These are phyloP conservation scores for Microdochium paspali DNA, from an alignment of 2,329 filamentous ascomycete genomes.

Conservation along the genomic window DNA sequence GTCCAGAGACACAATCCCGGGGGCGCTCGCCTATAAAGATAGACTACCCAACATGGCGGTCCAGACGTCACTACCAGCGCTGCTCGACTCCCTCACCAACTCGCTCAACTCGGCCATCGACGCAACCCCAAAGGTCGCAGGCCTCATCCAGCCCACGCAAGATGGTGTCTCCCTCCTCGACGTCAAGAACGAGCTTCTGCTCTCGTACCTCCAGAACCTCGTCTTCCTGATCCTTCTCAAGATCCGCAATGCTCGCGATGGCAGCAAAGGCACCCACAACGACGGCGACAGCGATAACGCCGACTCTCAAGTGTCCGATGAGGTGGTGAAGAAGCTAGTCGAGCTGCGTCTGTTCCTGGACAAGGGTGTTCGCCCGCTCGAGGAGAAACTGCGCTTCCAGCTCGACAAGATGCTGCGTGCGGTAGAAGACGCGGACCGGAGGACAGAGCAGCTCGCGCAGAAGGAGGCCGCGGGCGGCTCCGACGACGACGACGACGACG, in stretches of 20 bases:
- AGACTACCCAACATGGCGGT: slow-evolving; percentile 31
- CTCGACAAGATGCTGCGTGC: slow-evolving; percentile 90
- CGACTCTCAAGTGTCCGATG: slow-evolving; percentile 40
- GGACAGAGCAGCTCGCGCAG: slow-evolving; percentile 21
- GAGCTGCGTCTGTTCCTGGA: slow-evolving; percentile 90
- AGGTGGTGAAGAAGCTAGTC: slow-evolving; percentile 77
- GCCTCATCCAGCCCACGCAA: slow-evolving; percentile 56
- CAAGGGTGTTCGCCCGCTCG: slow-evolving; percentile 81
- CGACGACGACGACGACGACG: slow-evolving; percentile 18
- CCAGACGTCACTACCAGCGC: slow-evolving; percentile 35
- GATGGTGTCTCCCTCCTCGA: slow-evolving; percentile 92
- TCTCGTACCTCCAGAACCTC: slow-evolving; percentile 91
- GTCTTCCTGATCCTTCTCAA: slow-evolving; percentile 81
- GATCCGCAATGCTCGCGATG: slow-evolving; percentile 46
- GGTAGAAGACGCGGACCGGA: slow-evolving; percentile 61
- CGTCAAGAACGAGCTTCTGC: slow-evolving; percentile 91
- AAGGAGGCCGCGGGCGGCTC: slow-evolving; percentile 15
- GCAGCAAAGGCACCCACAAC: slow-evolving; percentile 13
- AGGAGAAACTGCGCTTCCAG: slow-evolving; percentile 86
- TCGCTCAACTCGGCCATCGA: slow-evolving; percentile 57
- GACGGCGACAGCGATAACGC: slow-evolving; percentile 21
- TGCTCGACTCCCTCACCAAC: slow-evolving; percentile 45
- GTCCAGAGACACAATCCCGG: too few species aligned
- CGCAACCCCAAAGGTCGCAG: slow-evolving; percentile 51
- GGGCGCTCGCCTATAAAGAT: too few species aligned